Base-by-base conservation (phyloP, 2,329 filamentous ascomycete genomes). In the Raffaelea albimanens region DNA sequence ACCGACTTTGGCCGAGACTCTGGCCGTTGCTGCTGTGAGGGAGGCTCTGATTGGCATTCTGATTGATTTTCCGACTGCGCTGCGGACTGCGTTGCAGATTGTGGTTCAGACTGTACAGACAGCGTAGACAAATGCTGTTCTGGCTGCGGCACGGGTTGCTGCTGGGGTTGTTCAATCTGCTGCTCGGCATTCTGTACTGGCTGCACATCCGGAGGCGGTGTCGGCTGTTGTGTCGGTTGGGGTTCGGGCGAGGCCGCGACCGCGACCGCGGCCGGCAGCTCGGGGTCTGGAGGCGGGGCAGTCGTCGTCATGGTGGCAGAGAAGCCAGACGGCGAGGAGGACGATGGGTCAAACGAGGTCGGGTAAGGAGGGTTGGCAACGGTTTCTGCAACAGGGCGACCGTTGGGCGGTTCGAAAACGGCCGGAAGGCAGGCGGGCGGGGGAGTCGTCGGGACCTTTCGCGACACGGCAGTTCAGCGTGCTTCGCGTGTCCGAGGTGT, bases 231-330 rank as follows among this genome's bases (percentile, higher is more conserved):
- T 19, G 13, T 8, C 34, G 8, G 34, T 38, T 38, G 34, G 9
- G 13, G 34, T 19, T 38, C 34, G 8, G 34, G 7, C 18, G 34
- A 16, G 34, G 34, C 34, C 18, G 34, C 16, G 31, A 34, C 16
- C 16, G 31, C 10, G 31, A 16, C 31, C 10, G 31, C 13, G 34
- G 13, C 34, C n/a, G 34, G 13, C 18, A 19, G 34, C 8, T 38
- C n/a, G 9, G 34, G 7, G 34, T 38, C n/a, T 18, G 43, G 39
- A 9, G 42, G 36, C n/a, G 42, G 21, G 13, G 43, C 47, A 10
- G 43, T 25, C 2, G 47, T 49, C 22, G 47, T 49, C 47, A 49
- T 49, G 14, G 38, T 31, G 46, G 22, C 36, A 11, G 42, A 21
- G 14, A 34, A 14, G 22, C 5, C 8, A 39, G 20, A 29, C 16